Evolutionary conservation across 2,329 filamentous ascomycete genomes (phyloP), one percentile per base, ranked within the genome.

Genomic region (Cercospora nicotianae): DNA sequence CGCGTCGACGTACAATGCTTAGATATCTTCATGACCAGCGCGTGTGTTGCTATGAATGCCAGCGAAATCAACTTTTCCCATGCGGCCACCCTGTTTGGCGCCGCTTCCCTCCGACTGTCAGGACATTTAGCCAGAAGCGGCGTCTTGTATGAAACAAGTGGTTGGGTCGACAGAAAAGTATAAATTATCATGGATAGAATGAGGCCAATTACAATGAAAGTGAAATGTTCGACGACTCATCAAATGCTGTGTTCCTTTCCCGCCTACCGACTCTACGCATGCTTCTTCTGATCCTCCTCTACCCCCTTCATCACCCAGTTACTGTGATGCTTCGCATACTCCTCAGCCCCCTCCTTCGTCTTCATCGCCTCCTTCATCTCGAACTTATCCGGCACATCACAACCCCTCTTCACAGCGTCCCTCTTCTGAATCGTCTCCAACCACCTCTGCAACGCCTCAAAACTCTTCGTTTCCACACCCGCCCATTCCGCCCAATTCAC

Each of bases 1-100:
- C 76, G 95, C 95, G 77, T 97, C 94, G 63, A 98, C 94, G 76
- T 99, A 99, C 88, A 91, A 93, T 84, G 95, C 92, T 86, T 98
- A 96, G 87, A 71, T 59, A 31, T 57, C 39, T 23, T 51, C 55
- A 31, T 23, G 33, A 42, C 30, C 36, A 28, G 63, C 63, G 67
- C 57, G 53, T 60, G 42, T 66, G 20, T 65, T 61, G 42, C 63
- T 45, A 60, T 51, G 39, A n/a, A 48, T 64, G 33, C 26, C 48
- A 55, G 63, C 60, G 36, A 53, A 28, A 42, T n/a, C 9, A 59
- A 36, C 5, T 63, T 58, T 42, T 36, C 33, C 33, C 42, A 45
- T 59, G 62, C 53, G 62, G 62, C 62, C 62, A 16, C 63, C 45
- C 53, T 63, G 58, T 53, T 63, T 64, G 63, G 64, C 60, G 63